phyloP scores from a whole-genome alignment of 2,329 filamentous ascomycete species.

The Amauroascus niger region DNA sequence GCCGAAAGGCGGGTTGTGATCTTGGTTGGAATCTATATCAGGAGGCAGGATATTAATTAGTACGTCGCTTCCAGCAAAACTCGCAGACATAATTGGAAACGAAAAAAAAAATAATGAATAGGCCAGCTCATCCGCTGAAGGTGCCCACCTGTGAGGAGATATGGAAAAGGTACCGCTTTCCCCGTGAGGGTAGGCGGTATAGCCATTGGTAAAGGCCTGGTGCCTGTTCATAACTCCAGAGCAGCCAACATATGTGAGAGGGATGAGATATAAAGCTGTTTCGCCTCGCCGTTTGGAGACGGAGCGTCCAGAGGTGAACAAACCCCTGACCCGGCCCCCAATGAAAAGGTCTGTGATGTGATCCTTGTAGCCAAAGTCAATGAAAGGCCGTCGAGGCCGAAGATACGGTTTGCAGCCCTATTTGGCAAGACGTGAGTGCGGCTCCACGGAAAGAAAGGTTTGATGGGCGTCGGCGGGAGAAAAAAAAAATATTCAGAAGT shows the following conservation, averaged over 20 bases:
- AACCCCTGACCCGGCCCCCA: slow-evolving; percentile 9
- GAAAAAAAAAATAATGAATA: too few species aligned
- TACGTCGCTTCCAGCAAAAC: not conserved
- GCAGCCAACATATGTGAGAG: slow-evolving; percentile 25
- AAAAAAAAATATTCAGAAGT: not conserved
- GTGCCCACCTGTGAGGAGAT: slow-evolving; percentile 70
- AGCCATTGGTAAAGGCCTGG: slow-evolving; percentile 72
- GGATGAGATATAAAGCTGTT: not conserved
- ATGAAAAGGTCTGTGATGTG: not conserved
- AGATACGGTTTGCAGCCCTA: not conserved
- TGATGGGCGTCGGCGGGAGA: not conserved
- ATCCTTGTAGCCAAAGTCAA: not conserved
- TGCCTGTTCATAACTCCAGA: slow-evolving; percentile 71
- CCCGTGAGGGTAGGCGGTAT: slow-evolving; percentile 57
- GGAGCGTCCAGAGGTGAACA: slow-evolving; percentile 4
- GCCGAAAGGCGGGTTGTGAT: slow-evolving; percentile 60
- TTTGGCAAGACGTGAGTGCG: not conserved
- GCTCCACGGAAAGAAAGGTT: not conserved
- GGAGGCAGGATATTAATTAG: not conserved
- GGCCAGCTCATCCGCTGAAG: not conserved
- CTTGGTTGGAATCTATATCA: slow-evolving; percentile 68
- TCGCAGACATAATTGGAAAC: too few species aligned
- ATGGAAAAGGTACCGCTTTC: slow-evolving; percentile 68
- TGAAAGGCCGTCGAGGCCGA: not conserved
- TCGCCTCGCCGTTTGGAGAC: not conserved